phyloP scores from a whole-genome alignment of 2,329 filamentous ascomycete genomes.

The Chaetomium sp. region DNA sequence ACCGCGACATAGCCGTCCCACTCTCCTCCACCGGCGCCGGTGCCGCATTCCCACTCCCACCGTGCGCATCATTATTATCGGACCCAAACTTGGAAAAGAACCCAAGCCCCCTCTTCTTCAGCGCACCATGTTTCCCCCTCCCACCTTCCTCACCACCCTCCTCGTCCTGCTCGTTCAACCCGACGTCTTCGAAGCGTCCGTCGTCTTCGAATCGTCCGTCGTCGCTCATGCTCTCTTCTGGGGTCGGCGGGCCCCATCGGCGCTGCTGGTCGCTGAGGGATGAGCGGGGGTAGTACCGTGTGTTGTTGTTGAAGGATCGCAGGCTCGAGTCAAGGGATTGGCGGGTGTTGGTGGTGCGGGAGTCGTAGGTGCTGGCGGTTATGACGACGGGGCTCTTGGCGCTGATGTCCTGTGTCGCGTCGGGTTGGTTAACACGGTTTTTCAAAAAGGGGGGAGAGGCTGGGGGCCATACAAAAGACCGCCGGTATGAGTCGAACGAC shows the following conservation, averaged over 20 bases:
- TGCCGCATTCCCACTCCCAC: not conserved
- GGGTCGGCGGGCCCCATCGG: slow-evolving; percentile 51
- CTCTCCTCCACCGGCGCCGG: too few relatives aligned
- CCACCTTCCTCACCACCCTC: slow-evolving; percentile 24
- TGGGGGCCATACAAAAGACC: slow-evolving; percentile 74
- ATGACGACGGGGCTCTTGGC: slow-evolving; percentile 70
- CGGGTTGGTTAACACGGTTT: not conserved
- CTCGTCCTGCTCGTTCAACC: slow-evolving; percentile 79
- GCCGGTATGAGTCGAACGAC: slow-evolving; percentile 92
- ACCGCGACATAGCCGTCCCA: slow-evolving; percentile 3
- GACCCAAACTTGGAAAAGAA: slow-evolving; percentile 80
- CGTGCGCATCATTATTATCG: slow-evolving; percentile 19
- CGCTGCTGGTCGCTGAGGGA: slow-evolving; percentile 45
- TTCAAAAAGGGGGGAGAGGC: not conserved
- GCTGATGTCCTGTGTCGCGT: slow-evolving; percentile 66
- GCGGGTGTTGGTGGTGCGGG: slow-evolving; percentile 34
- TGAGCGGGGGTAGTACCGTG: slow-evolving; percentile 43
- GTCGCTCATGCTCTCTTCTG: slow-evolving; percentile 49
- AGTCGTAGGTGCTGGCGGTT: slow-evolving; percentile 24
- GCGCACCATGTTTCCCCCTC: slow-evolving; percentile 26
- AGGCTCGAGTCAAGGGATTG: slow-evolving; percentile 71
- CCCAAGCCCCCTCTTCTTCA: slow-evolving; percentile 58
- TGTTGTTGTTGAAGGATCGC: not conserved
- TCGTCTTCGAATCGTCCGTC: not conserved
- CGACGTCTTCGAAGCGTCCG: slow-evolving; percentile 74